A percentile compares a stretch with the other conserved stretches of the same genome.
These are phyloP conservation scores for Drechslera avenae DNA, from an alignment of 2,329 filamentous ascomycete species.

Conservation along the genomic window DNA sequence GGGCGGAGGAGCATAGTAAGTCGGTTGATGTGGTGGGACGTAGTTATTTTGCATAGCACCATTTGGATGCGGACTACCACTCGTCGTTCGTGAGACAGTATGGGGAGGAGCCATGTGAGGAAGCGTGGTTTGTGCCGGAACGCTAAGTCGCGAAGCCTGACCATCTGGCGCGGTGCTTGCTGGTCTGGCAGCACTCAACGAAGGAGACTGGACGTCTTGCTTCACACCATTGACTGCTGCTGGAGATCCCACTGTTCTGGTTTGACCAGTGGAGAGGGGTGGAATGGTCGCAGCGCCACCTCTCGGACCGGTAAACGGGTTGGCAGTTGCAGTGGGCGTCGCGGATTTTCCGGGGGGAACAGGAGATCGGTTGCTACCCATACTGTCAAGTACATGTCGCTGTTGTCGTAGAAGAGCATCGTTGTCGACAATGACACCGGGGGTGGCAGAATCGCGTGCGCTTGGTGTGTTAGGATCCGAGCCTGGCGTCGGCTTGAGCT, in stretches of 20 bases:
- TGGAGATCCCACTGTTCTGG: conserved; percentile 44
- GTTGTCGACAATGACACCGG: conserved; percentile 59
- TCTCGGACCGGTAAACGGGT: conserved; percentile 37
- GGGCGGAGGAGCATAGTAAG: conserved; percentile 38
- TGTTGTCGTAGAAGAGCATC: conserved; percentile 61
- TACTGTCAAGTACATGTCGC: conserved; percentile 57
- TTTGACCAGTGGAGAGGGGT: conserved; percentile 24
- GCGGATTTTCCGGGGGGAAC: conserved; percentile 34
- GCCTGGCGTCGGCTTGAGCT: conserved; percentile 52
- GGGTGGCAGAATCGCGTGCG: conserved; percentile 50
- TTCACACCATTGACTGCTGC: conserved; percentile 42
- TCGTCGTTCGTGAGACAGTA: conserved; percentile 41
- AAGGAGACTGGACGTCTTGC: conserved; percentile 53
- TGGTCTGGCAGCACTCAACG: conserved; percentile 46
- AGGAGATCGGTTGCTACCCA: conserved; percentile 42
- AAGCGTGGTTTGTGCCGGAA: conserved; percentile 39
- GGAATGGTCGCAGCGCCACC: conserved; percentile 29
- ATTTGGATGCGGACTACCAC: conserved; percentile 52
- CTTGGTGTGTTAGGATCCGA: conserved; percentile 49
- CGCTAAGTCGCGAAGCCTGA: conserved; percentile 35
- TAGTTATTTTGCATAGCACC: conserved; percentile 33
- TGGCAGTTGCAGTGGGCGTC: conserved; percentile 31
- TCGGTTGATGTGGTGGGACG: conserved; percentile 35
- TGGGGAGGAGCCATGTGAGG: conserved; percentile 49
- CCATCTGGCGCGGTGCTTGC: conserved; percentile 45